Conservation (phyloP, 2,329 filamentous ascomycete species). For the Trichoderma atrobrunneum region DNA sequence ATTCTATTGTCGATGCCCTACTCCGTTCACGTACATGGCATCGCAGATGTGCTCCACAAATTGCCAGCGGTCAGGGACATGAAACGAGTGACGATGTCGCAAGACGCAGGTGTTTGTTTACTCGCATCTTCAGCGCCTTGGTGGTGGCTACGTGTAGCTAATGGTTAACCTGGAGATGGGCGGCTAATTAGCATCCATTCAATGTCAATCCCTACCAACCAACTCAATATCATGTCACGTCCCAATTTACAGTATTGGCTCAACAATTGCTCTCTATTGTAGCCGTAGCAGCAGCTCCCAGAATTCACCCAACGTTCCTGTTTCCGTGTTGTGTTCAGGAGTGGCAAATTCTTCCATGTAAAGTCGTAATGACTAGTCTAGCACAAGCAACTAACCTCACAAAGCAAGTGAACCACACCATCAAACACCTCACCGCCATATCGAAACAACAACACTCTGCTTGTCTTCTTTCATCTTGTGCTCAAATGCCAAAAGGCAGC, state of each 20-base stretch:
- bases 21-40: neutral
- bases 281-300: neutral
- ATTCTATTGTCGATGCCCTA: neutral
- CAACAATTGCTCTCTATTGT: neutral
- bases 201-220: neutral
- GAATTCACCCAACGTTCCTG: neutral
- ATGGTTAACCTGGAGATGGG: slow-evolving; percentile 1
- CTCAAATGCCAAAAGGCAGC: neutral
- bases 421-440: neutral
- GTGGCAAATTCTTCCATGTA: neutral
- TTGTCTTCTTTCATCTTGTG: neutral
- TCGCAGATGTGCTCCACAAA: neutral
- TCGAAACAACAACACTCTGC: neutral
- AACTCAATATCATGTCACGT: neutral
- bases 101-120: neutral
- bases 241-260: neutral
- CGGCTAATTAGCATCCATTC: neutral
- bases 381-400: neutral
- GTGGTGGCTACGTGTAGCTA: neutral
- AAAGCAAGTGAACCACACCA: neutral
- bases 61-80: neutral
- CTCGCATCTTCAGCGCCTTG: neutral
- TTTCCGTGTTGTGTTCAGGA: neutral
- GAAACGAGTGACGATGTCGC: neutral
- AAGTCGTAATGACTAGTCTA: neutral